Evolutionary conservation across 345 rosid species (phyloP).

Genomic region (Corymbia maculata): DNA sequence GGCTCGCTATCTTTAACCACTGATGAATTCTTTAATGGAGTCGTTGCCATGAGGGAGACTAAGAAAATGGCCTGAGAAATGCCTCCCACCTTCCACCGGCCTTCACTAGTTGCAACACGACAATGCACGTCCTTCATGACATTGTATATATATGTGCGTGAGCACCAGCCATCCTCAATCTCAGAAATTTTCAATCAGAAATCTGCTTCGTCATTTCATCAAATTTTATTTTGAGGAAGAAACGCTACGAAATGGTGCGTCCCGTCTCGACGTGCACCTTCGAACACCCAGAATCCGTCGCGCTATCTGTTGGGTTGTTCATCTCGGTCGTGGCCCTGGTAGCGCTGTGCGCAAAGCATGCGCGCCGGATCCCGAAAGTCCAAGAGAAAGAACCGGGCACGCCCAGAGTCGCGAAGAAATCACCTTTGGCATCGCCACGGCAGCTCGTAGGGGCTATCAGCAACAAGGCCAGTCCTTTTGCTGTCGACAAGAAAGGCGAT

Average conservation of each 20-base stretch:
- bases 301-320: slow-evolving; percentile 3
- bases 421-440: slow-evolving; percentile 1
- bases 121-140: neutral
- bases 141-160: neutral
- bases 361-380: neutral
- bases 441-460: neutral
- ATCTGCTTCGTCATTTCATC: neutral
- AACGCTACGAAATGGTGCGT: slow-evolving; percentile 3
- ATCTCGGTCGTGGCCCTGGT: slow-evolving; percentile 4
- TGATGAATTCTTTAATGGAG: neutral
- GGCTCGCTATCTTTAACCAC: neutral
- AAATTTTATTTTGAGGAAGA: neutral
- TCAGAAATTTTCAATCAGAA: neutral
- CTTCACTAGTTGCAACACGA: neutral
- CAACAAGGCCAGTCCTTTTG: neutral
- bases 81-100: neutral
- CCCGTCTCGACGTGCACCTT: neutral
- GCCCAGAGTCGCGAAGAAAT: neutral
- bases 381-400: neutral
- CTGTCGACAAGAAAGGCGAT: neutral
- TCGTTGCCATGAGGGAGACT: neutral
- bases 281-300: neutral
- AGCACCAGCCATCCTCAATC: neutral
- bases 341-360: slow-evolving; percentile 12
- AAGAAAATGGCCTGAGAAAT: neutral